A percentile compares a stretch with the other conserved stretches of the same genome.
Evolutionary conservation across 495 filamentous ascomycete genomes (phyloP).

Genomic region (Haplographium delicatum): DNA sequence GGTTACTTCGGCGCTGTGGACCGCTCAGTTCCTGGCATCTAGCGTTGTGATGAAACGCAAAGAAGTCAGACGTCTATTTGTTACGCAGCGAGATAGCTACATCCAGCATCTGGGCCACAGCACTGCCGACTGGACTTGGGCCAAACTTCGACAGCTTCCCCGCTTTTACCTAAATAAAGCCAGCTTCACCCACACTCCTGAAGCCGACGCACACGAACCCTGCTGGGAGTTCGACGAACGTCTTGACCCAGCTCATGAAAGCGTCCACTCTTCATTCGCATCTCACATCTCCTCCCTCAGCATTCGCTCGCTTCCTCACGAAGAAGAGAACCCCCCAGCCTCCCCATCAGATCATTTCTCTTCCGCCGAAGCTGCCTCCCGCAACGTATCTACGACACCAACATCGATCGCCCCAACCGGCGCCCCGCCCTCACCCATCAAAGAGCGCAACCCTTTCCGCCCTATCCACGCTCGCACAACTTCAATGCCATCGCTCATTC

Average conservation of each 20-base stretch:
- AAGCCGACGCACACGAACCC: slow-evolving; percentile 54
- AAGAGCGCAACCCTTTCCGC: slow-evolving; percentile 36
- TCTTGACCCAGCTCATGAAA: slow-evolving; percentile 42
- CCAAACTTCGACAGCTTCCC: slow-evolving; percentile 51
- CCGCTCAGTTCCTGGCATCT: slow-evolving; percentile 56
- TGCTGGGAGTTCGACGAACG: slow-evolving; percentile 48
- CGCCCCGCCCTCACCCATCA: slow-evolving; percentile 24
- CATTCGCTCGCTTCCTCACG: slow-evolving; percentile 26
- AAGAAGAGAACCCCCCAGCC: slow-evolving; percentile 29
- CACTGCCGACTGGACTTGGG: slow-evolving; percentile 55
- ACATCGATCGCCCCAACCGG: slow-evolving; percentile 31
- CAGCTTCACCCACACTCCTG: slow-evolving; percentile 40
- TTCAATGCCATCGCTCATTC: slow-evolving; percentile 40
- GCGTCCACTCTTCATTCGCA: slow-evolving; percentile 34
- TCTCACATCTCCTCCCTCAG: slow-evolving; percentile 29
- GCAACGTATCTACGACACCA: slow-evolving; percentile 23
- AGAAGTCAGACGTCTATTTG: slow-evolving; percentile 54
- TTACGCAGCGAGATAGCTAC: slow-evolving; percentile 62
- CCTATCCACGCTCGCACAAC: slow-evolving; percentile 37
- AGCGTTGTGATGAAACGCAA: slow-evolving; percentile 58
- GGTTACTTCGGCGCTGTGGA: slow-evolving; percentile 61
- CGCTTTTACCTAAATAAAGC: slow-evolving; percentile 44
- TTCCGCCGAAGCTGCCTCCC: slow-evolving; percentile 10
- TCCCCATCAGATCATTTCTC: slow-evolving; percentile 25
- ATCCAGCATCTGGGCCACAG: slow-evolving; percentile 43